Conservation (phyloP, 352 stramenopile species). For the Globisporangium perplexum region DNA sequence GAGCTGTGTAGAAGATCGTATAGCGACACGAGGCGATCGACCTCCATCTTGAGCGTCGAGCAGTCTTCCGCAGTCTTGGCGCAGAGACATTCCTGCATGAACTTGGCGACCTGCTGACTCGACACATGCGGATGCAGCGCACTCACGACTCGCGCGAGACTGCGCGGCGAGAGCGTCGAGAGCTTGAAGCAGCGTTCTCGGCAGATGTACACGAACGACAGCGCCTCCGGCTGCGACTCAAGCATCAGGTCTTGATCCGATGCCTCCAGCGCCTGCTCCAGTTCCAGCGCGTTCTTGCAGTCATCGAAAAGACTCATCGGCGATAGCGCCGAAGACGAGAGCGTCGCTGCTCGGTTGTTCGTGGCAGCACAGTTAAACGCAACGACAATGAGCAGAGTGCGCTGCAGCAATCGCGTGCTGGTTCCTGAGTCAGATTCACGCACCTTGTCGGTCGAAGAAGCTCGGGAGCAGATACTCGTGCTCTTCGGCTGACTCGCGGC, state of each 20-base stretch:
- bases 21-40: constrained; percentile 15
- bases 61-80: constrained; percentile 5
- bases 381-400: too few species aligned
- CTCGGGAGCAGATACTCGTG: constrained; percentile 1
- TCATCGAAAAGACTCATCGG: background rate
- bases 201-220: constrained; percentile 6
- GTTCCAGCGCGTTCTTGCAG: constrained; percentile 3
- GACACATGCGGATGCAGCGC: constrained; percentile 5
- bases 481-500: background rate
- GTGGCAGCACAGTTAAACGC: too few species aligned
- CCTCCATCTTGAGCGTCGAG: constrained; percentile 13
- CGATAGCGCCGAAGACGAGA: background rate
- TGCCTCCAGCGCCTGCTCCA: background rate
- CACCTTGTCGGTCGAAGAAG: constrained; percentile 1
- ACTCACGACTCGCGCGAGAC: constrained; percentile 9
- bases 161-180: constrained; percentile 7
- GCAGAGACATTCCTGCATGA: constrained; percentile 14
- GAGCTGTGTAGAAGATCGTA: constrained; percentile 11
- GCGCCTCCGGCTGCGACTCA: constrained; percentile 2
- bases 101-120: constrained; percentile 6
- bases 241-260: constrained; percentile 1
- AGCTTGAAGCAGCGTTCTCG: background rate
- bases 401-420: too few species aligned
- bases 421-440: background rate
- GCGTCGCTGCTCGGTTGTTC: background rate